These are phyloP conservation scores for Cadophora malorum DNA, from an alignment of 2,329 filamentous ascomycete species.

Conservation along the genomic window DNA sequence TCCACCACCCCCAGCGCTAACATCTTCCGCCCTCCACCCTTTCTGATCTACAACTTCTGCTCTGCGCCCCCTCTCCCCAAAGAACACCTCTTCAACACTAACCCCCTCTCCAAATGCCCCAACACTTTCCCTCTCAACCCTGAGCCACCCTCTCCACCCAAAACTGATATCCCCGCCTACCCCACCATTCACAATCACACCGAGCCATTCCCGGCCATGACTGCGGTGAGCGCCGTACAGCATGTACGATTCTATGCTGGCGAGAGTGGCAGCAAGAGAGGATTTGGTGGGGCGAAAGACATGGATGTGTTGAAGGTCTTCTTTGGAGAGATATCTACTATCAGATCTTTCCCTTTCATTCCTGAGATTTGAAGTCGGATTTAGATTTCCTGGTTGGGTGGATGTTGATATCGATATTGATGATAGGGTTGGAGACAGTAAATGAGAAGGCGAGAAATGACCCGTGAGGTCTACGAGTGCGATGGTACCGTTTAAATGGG, in stretches of 20 bases:
- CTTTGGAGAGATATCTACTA: not conserved
- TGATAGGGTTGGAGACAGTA: constrained; percentile 52
- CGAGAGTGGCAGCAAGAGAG: constrained; percentile 37
- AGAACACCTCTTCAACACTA: constrained; percentile 43
- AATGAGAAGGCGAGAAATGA: constrained; percentile 57
- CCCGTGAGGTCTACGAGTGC: constrained; percentile 61
- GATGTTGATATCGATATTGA: constrained; percentile 46
- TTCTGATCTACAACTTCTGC: constrained; percentile 33
- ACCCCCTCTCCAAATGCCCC: constrained; percentile 35
- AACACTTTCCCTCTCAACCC: constrained; percentile 39
- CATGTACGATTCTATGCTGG: constrained; percentile 42
- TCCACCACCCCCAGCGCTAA: constrained; percentile 33
- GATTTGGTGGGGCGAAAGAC: constrained; percentile 35
- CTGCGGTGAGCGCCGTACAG: constrained; percentile 40
- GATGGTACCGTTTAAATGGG: constrained; percentile 50
- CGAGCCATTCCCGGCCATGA: constrained; percentile 41
- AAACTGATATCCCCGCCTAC: constrained; percentile 31
- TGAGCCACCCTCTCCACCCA: constrained; percentile 44
- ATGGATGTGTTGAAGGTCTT: constrained; percentile 42
- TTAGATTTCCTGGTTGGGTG: constrained; percentile 20
- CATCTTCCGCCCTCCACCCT: constrained; percentile 39
- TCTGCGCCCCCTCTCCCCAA: constrained; percentile 35
- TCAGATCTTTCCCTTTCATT: too few relatives aligned
- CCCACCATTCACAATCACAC: constrained; percentile 41
- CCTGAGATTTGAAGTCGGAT: too few relatives aligned